Percentiles rank a stretch among this genome's conserved stretches.
phyloP scores from a whole-genome alignment of 352 stramenopile genomes.

The Pythium coloratum region DNA sequence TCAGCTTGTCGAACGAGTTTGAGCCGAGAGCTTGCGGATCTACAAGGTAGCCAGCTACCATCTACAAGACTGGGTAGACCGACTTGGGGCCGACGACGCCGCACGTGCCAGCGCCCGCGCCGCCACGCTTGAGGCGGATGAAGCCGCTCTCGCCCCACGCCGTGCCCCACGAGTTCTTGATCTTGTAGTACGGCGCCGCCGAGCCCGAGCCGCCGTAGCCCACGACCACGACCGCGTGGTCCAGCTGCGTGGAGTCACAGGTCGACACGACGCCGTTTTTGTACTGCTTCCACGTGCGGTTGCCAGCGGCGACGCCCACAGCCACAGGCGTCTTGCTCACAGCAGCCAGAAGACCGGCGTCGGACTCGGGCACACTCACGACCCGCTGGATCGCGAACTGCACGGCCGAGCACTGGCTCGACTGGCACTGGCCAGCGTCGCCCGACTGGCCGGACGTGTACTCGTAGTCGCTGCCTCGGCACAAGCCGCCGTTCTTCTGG shows the following conservation, averaged over 20 bases:
- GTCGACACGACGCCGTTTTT: conserved; percentile 87
- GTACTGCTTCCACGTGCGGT: conserved; percentile 98
- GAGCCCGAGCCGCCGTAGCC: conserved; percentile 83
- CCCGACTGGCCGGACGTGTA: conserved; percentile 70
- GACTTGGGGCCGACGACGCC: conserved; percentile 57
- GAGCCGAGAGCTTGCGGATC: background rate
- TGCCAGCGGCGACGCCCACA: conserved; percentile 94
- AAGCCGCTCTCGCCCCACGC: conserved; percentile 93
- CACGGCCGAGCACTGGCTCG: conserved; percentile 32
- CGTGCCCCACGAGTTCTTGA: conserved; percentile 98
- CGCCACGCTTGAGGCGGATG: conserved; percentile 91
- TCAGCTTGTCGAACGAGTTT: background rate
- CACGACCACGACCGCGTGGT: conserved; percentile 97
- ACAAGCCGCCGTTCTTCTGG: conserved; percentile 77
- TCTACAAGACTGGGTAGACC: conserved; percentile 56
- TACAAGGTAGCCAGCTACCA: background rate
- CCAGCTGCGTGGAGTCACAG: conserved; percentile 87
- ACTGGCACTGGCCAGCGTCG: conserved; percentile 33
- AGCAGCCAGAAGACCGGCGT: conserved; percentile 82
- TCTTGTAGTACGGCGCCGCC: conserved; percentile 87
- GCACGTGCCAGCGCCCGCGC: conserved; percentile 46
- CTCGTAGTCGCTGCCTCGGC: conserved; percentile 66
- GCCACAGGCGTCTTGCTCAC: conserved; percentile 91
- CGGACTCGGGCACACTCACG: conserved; percentile 67
- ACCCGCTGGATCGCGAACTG: conserved; percentile 36